phyloP scores from a whole-genome alignment of 495 filamentous ascomycete species.

The Astrothelium macrocarpum region DNA sequence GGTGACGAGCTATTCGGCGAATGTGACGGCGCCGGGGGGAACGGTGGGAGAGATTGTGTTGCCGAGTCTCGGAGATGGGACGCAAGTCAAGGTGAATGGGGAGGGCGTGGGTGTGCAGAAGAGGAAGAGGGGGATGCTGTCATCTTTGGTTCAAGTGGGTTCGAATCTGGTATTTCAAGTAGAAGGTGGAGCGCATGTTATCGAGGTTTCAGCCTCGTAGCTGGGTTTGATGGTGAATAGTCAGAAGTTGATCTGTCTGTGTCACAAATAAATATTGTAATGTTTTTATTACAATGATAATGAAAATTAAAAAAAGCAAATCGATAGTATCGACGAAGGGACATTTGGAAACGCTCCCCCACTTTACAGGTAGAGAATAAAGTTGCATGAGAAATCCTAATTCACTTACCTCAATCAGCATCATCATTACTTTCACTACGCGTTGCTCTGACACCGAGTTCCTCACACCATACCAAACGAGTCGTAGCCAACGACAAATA shows the following conservation, averaged over 20 bases:
- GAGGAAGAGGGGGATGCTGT: neutral
- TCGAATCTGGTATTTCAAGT: neutral
- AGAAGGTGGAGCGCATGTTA: neutral
- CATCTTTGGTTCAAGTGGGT: neutral
- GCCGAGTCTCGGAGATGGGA: slow-evolving; percentile 9
- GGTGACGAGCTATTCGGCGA: slow-evolving; percentile 9
- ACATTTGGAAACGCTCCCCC: no score
- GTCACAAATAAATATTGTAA: no score
- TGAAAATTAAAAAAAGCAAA: no score
- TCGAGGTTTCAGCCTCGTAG: neutral
- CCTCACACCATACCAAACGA: neutral
- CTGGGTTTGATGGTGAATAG: neutral
- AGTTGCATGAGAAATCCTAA: no score
- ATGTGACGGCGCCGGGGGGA: slow-evolving; percentile 10
- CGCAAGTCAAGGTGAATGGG: neutral
- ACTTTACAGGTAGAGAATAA: no score
- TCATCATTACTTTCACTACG: neutral
- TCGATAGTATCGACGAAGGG: no score
- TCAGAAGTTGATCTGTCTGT: neutral
- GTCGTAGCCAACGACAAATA: neutral
- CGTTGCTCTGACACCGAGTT: no score
- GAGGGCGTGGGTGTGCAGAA: neutral
- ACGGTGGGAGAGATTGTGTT: slow-evolving; percentile 12
- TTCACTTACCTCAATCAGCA: neutral
- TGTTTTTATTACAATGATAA: no score